These are phyloP conservation scores for Tubosaeta sp. DNA, from an alignment of 768 basidiomycete species.

Conservation along the genomic window DNA sequence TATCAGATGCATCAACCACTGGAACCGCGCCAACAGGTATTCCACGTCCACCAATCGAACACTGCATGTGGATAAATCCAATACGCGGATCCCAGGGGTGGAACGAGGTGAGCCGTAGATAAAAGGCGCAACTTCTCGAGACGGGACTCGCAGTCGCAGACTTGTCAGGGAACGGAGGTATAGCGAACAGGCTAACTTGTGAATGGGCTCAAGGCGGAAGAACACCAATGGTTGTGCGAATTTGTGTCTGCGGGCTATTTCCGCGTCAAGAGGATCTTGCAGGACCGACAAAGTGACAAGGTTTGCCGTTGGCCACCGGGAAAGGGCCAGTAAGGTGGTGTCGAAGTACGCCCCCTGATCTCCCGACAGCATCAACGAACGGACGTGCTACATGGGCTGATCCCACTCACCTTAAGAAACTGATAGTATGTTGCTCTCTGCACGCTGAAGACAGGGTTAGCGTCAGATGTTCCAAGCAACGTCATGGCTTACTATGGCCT, in stretches of 20 bases:
- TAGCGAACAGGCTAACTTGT: slow-evolving; percentile 41
- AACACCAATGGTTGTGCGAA: slow-evolving; percentile 91
- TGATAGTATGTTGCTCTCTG: slow-evolving; percentile 75
- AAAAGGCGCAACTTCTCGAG: slow-evolving; percentile 49
- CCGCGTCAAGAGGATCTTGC: slow-evolving; percentile 55
- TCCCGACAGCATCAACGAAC: not conserved
- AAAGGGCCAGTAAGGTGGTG: slow-evolving; percentile 56
- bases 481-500: slow-evolving; percentile 66
- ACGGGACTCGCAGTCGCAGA: slow-evolving; percentile 70
- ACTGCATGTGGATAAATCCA: slow-evolving; percentile 75
- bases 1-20: slow-evolving; percentile 56
- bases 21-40: slow-evolving; percentile 47
- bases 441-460: slow-evolving; percentile 38
- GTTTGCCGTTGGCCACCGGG: slow-evolving; percentile 51
- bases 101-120: slow-evolving; percentile 28
- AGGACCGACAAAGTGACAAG: slow-evolving; percentile 55
- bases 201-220: slow-evolving; percentile 61
- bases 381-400: not conserved
- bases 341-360: slow-evolving; percentile 80
- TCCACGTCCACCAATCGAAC: slow-evolving; percentile 54
- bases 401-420: slow-evolving; percentile 58
- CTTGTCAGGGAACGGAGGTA: slow-evolving; percentile 43
- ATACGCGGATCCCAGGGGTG: slow-evolving; percentile 47
- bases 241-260: slow-evolving; percentile 30
- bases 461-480: not conserved